These are phyloP conservation scores for Ceratocystis colombiana DNA, from an alignment of 2,329 filamentous ascomycete genomes.

Conservation along the genomic window DNA sequence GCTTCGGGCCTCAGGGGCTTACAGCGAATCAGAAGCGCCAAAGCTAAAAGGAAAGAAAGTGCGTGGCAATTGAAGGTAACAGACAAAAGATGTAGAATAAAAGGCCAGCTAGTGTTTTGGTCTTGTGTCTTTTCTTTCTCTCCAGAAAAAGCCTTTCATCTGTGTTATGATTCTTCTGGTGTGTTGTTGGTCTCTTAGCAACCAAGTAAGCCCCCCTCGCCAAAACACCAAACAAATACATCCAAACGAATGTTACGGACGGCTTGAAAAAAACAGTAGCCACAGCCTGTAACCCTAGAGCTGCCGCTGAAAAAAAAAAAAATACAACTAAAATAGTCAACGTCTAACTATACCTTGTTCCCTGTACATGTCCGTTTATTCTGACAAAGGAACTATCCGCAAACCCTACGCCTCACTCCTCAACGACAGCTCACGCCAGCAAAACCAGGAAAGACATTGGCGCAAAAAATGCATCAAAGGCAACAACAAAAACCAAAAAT, in stretches of 20 bases:
- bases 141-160: too few species aligned
- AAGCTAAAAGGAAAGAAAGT: too few species aligned
- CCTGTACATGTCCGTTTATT: neutral
- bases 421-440: too few species aligned
- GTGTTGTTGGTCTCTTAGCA: neutral
- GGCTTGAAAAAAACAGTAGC: too few species aligned
- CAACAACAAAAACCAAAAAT: neutral
- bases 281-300: too few species aligned
- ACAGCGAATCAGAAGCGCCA: neutral
- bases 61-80: neutral
- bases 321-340: too few species aligned
- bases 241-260: neutral
- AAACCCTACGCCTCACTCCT: neutral
- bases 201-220: neutral
- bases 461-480: neutral
- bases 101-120: too few species aligned
- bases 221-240: neutral
- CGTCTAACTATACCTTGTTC: too few species aligned
- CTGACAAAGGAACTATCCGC: neutral
- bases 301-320: too few species aligned
- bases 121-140: too few species aligned
- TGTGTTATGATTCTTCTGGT: neutral
- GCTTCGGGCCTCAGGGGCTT: neutral
- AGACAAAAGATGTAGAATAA: too few species aligned
- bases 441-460: too few species aligned